Conservation (phyloP, 306 rosid species). For the Casuarina cunninghamiana region DNA sequence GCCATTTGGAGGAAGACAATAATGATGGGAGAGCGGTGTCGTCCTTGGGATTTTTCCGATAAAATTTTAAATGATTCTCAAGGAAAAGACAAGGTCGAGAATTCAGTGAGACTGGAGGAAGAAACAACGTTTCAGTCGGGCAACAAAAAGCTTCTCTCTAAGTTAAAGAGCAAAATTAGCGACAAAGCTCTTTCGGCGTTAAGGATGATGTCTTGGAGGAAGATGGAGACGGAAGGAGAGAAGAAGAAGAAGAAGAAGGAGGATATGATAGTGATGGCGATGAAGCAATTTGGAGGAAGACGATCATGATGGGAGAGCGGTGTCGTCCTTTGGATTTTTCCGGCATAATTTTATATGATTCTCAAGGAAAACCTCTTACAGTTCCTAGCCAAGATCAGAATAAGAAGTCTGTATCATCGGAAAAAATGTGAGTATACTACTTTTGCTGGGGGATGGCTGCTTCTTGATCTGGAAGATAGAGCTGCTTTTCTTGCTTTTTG, state of each 20-base stretch:
- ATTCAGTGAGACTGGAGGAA: constrained; percentile 16
- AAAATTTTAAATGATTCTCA: too few species aligned
- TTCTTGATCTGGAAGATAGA: too few species aligned
- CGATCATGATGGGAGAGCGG: constrained; percentile 66
- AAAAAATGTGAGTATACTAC: background rate
- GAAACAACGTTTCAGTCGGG: background rate
- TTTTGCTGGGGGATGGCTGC: background rate
- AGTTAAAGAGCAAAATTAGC: constrained; percentile 39
- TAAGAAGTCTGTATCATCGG: background rate
- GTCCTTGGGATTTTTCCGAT: too few species aligned
- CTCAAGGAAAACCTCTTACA: constrained; percentile 29
- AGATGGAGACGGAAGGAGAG: constrained; percentile 32
- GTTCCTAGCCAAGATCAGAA: background rate
- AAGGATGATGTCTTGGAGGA: constrained; percentile 59
- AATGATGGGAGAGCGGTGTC: too few species aligned
- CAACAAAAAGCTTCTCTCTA: constrained; percentile 30
- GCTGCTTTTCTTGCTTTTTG: too few species aligned
- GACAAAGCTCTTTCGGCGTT: constrained; percentile 47
- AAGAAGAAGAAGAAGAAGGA: background rate
- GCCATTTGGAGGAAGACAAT: too few species aligned
- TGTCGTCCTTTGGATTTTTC: constrained; percentile 71
- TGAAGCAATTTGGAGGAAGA: constrained; percentile 71
- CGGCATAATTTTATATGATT: constrained; percentile 42
- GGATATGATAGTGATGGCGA: constrained; percentile 11
- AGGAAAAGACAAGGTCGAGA: constrained; percentile 24